A percentile compares a stretch with the other conserved stretches of the same genome.
phyloP scores from a whole-genome alignment of 495 filamentous ascomycete genomes.

The Trichocladium uniseriatum region DNA sequence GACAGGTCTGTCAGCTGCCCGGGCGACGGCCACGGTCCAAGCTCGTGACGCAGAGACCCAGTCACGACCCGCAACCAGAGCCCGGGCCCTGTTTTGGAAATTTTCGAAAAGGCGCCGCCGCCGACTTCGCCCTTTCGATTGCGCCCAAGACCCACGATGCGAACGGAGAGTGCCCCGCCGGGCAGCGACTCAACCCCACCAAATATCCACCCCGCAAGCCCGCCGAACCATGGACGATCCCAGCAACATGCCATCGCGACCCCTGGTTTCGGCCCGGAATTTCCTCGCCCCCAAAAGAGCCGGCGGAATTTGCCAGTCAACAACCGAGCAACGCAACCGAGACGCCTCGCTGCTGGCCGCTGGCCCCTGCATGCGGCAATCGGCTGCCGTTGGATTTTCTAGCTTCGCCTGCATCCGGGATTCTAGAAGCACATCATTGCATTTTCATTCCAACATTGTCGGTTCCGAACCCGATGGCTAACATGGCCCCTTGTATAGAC shows the following conservation, averaged over 20 bases:
- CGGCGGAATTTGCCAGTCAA: not conserved
- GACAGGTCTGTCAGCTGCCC: no score
- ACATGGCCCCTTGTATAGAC: conserved; percentile 48
- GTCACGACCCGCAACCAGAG: not conserved
- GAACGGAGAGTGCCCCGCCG: conserved; percentile 2
- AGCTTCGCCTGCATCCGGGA: not conserved
- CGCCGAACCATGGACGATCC: conserved; percentile 5
- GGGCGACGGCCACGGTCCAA: no score
- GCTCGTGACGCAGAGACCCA: no score
- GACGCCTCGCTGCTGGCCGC: no score
- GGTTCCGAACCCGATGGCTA: conserved; percentile 1
- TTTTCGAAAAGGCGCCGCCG: not conserved
- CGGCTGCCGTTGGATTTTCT: not conserved
- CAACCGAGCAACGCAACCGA: not conserved
- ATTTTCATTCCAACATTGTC: no score
- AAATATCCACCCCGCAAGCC: conserved; percentile 3
- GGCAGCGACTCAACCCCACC: not conserved
- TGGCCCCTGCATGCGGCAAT: not conserved
- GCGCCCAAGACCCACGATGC: conserved; percentile 3
- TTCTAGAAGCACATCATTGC: conserved; percentile 5
- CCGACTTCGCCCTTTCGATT: conserved; percentile 3
- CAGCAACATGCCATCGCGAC: not conserved
- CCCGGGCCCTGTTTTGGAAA: not conserved
- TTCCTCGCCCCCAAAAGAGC: not conserved
- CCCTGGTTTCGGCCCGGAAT: not conserved